Percentiles rank a stretch among this genome's conserved stretches.
These are phyloP conservation scores for Dunaliella primolecta DNA, from an alignment of 139 green algal genomes.

Conservation along the genomic window DNA sequence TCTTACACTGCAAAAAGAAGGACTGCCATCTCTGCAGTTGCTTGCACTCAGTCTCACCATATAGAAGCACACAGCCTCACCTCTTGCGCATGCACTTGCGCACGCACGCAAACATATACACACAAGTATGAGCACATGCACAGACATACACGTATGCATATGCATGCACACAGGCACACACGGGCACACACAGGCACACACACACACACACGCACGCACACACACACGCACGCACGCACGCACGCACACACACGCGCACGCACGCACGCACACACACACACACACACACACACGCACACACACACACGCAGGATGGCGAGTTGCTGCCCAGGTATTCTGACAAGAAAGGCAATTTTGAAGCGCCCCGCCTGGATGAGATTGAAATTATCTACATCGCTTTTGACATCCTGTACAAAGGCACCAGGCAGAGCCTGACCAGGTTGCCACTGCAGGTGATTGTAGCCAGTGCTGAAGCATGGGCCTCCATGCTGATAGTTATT, in stretches of 20 bases:
- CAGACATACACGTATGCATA: neutral
- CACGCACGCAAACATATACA: neutral
- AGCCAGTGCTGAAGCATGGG: too few relatives aligned
- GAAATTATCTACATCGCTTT: slow-evolving; percentile 64
- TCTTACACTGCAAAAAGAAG: too few relatives aligned
- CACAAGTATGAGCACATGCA: neutral
- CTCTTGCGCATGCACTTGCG: neutral
- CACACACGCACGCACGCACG: neutral
- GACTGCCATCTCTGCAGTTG: too few relatives aligned
- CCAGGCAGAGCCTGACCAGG: neutral
- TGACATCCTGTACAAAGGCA: slow-evolving; percentile 72
- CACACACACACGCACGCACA: slow-evolving; percentile 9
- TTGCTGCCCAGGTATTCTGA: neutral
- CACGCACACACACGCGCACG: neutral
- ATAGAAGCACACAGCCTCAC: too few relatives aligned
- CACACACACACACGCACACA: slow-evolving; percentile 12
- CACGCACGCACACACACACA: neutral
- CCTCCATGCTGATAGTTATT: too few relatives aligned
- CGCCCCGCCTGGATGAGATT: neutral
- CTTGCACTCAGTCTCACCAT: too few relatives aligned
- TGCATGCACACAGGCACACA: neutral
- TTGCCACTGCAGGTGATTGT: too few relatives aligned
- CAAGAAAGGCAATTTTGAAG: neutral
- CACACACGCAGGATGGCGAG: neutral
- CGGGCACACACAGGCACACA: neutral